Evolutionary conservation across 2,329 filamentous ascomycete genomes (phyloP).

Genomic region (Dactylellina drechsleri): DNA sequence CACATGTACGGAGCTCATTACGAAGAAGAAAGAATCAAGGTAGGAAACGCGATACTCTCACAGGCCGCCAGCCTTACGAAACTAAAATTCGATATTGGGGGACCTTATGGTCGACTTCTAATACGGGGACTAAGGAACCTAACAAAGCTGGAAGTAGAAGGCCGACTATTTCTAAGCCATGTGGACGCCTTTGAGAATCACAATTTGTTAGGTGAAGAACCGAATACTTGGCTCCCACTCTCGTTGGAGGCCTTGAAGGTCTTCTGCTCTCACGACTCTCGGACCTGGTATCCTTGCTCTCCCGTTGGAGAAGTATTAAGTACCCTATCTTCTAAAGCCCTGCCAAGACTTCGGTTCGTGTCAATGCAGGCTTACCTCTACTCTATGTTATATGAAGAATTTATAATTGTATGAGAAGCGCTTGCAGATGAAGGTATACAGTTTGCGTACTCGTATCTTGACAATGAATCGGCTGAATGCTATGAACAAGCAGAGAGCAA

Average conservation of each 20-base stretch:
- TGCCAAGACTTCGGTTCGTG: conserved; percentile 22
- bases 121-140: conserved; percentile 31
- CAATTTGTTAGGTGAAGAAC: too few relatives aligned
- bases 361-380: conserved; percentile 35
- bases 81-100: not conserved
- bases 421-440: conserved; percentile 11
- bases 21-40: conserved; percentile 15
- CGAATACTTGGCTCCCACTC: conserved; percentile 35
- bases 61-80: not conserved
- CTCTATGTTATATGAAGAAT: conserved; percentile 2
- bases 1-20: conserved; percentile 14
- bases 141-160: conserved; percentile 32
- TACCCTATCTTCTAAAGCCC: conserved; percentile 12
- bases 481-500: too few relatives aligned
- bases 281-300: conserved; percentile 17
- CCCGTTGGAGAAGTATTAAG: conserved; percentile 26
- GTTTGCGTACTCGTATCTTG: conserved; percentile 31
- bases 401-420: conserved; percentile 3
- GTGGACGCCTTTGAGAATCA: too few relatives aligned
- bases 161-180: conserved; percentile 20
- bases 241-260: conserved; percentile 22
- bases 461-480: too few relatives aligned
- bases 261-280: conserved; percentile 15
- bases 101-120: not conserved
- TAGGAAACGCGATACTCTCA: conserved; percentile 34